A percentile compares a stretch with the other conserved stretches of the same genome.
These are phyloP conservation scores for Coprinopsis strossmayeri DNA, from an alignment of 768 basidiomycete genomes.

Conservation along the genomic window DNA sequence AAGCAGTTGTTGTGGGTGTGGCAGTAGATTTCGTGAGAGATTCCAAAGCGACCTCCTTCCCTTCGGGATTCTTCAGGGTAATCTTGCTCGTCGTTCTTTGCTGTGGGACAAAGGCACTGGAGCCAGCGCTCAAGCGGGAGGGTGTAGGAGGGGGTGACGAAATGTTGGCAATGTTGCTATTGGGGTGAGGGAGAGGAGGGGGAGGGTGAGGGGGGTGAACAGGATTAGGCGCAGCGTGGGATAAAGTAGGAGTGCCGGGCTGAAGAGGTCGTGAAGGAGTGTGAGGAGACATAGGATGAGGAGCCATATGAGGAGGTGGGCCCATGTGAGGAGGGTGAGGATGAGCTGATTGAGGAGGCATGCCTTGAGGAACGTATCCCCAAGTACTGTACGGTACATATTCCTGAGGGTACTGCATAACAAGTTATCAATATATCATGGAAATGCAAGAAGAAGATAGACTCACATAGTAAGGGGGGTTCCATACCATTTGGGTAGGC, in stretches of 20 bases:
- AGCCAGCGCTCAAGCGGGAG: constrained; percentile 54
- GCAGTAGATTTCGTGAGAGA: constrained; percentile 42
- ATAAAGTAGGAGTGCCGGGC: constrained; percentile 63
- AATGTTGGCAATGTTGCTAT: constrained; percentile 50
- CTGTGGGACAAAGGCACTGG: constrained; percentile 61
- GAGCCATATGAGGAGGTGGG: constrained; percentile 46
- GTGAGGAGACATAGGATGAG: constrained; percentile 64
- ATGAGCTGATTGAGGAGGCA: constrained; percentile 9
- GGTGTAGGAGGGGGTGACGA: constrained; percentile 66
- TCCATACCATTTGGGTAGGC: constrained; percentile 5
- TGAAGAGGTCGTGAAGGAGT: constrained; percentile 49
- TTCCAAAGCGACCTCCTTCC: constrained; percentile 57
- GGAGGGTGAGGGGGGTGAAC: constrained; percentile 43
- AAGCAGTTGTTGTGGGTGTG: constrained; percentile 30
- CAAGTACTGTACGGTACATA: constrained; percentile 6
- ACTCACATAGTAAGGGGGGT: constrained; percentile 6
- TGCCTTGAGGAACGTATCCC: constrained; percentile 7
- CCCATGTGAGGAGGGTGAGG: constrained; percentile 34
- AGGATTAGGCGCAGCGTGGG: constrained; percentile 46
- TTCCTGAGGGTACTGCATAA: constrained; percentile 2
- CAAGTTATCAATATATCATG: no score
- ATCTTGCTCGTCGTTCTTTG: constrained; percentile 30
- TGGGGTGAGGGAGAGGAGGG: constrained; percentile 38
- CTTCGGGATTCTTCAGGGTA: constrained; percentile 58
- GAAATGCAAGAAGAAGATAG: neutral